phyloP scores from a whole-genome alignment of 2,329 filamentous ascomycete species.

The Orbilia brochopaga region DNA sequence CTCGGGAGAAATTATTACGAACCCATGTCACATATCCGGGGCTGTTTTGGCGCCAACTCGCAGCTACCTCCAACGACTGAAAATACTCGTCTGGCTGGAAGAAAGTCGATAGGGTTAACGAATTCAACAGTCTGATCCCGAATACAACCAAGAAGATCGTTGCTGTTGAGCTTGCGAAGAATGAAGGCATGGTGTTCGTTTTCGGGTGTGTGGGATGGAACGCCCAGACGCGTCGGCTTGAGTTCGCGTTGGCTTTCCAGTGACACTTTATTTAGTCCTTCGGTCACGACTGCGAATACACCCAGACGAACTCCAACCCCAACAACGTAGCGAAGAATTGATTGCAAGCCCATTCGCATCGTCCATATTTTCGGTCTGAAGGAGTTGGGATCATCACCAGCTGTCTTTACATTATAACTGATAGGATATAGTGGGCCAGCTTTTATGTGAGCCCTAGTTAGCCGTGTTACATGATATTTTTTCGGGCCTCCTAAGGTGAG shows the following conservation, averaged over 20 bases:
- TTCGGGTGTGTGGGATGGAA: not conserved
- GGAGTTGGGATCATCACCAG: too few species aligned
- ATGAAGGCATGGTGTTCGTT: constrained; percentile 4
- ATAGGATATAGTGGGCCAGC: too few species aligned
- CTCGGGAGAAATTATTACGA: constrained; percentile 56
- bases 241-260: not conserved
- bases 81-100: constrained; percentile 99
- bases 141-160: constrained; percentile 60
- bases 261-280: too few species aligned
- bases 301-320: too few species aligned
- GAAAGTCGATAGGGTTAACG: constrained; percentile 80
- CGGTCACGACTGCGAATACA: too few species aligned
- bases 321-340: too few species aligned
- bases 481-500: too few species aligned
- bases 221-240: not conserved
- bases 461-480: too few species aligned
- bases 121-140: constrained; percentile 78
- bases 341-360: too few species aligned
- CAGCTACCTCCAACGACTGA: constrained; percentile 92
- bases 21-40: constrained; percentile 94
- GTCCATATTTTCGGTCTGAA: too few species aligned
- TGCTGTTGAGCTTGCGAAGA: constrained; percentile 20
- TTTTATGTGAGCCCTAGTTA: too few species aligned
- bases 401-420: too few species aligned
- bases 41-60: constrained; percentile 78